Conservation (phyloP, 2,329 filamentous ascomycete species). For the Davidsoniella virescens region DNA sequence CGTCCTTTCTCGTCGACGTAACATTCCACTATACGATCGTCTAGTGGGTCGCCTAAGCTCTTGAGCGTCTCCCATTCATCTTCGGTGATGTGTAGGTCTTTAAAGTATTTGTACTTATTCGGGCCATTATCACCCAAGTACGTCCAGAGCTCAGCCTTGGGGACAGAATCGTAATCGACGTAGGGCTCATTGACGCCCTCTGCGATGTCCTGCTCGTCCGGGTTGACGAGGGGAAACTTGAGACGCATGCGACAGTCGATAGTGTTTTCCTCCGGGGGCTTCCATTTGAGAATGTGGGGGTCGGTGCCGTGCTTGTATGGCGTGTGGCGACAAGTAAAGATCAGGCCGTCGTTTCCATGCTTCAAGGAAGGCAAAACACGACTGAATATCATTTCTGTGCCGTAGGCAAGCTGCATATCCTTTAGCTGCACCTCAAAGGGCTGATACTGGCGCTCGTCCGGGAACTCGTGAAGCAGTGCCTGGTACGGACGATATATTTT, state of each 20-base stretch:
- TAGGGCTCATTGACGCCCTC: conserved; percentile 48
- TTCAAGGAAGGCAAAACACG: conserved; percentile 67
- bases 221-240: conserved; percentile 55
- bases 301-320: conserved; percentile 85
- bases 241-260: conserved; percentile 78
- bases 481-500: conserved; percentile 58
- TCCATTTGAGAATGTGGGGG: conserved; percentile 92
- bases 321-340: conserved; percentile 87
- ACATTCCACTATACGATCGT: conserved; percentile 81
- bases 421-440: conserved; percentile 79
- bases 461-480: conserved; percentile 45
- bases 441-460: conserved; percentile 51
- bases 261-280: conserved; percentile 86
- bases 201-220: conserved; percentile 48
- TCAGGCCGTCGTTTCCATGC: conserved; percentile 91
- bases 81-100: conserved; percentile 50
- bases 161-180: conserved; percentile 65
- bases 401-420: conserved; percentile 76
- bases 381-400: conserved; percentile 80
- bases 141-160: conserved; percentile 56
- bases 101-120: conserved; percentile 47
- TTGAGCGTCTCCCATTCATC: conserved; percentile 78
- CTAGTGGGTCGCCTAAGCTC: conserved; percentile 52
- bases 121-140: conserved; percentile 33
- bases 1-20: conserved; percentile 56